phyloP scores from a whole-genome alignment of 2,329 filamentous ascomycete genomes.

The Cladosporium sp. region DNA sequence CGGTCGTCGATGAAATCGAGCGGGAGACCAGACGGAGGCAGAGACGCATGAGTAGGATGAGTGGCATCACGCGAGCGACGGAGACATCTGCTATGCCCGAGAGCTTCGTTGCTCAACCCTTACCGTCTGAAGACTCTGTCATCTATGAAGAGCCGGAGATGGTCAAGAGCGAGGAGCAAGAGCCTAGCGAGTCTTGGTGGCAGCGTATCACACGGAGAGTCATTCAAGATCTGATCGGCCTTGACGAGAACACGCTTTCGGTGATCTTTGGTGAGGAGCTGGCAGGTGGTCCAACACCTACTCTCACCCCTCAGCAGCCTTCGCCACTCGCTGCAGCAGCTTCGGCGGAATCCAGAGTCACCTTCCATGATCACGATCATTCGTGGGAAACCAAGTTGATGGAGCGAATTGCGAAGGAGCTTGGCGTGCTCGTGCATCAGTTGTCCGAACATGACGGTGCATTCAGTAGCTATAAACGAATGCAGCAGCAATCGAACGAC shows the following conservation, averaged over 20 bases:
- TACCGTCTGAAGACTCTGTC: conserved; percentile 24
- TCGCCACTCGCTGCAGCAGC: conserved; percentile 28
- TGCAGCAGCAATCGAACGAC: conserved; percentile 66
- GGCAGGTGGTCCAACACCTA: conserved; percentile 38
- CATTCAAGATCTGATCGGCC: conserved; percentile 83
- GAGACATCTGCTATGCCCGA: conserved; percentile 21
- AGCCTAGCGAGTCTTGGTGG: conserved; percentile 63
- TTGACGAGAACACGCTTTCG: conserved; percentile 79
- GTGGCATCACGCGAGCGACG: conserved; percentile 34
- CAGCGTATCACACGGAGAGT: conserved; percentile 78
- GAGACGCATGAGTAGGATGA: conserved; percentile 59
- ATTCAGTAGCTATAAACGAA: conserved; percentile 75
- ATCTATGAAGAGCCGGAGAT: conserved; percentile 18
- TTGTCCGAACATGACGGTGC: conserved; percentile 83
- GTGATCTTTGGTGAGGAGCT: conserved; percentile 83
- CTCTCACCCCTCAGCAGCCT: conserved; percentile 24
- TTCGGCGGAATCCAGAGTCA: conserved; percentile 27
- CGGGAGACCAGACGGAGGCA: conserved; percentile 66
- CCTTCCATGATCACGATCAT: conserved; percentile 33
- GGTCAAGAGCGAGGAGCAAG: conserved; percentile 25
- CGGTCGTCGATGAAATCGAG: conserved; percentile 83
- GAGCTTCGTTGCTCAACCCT: conserved; percentile 15
- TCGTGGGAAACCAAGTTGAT: conserved; percentile 75
- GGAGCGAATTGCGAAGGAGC: conserved; percentile 79
- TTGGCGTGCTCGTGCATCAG: conserved; percentile 78